A percentile compares a stretch with the other conserved stretches of the same genome.
phyloP scores from a whole-genome alignment of 2,329 filamentous ascomycete genomes.

The Epichloe hybrida region DNA sequence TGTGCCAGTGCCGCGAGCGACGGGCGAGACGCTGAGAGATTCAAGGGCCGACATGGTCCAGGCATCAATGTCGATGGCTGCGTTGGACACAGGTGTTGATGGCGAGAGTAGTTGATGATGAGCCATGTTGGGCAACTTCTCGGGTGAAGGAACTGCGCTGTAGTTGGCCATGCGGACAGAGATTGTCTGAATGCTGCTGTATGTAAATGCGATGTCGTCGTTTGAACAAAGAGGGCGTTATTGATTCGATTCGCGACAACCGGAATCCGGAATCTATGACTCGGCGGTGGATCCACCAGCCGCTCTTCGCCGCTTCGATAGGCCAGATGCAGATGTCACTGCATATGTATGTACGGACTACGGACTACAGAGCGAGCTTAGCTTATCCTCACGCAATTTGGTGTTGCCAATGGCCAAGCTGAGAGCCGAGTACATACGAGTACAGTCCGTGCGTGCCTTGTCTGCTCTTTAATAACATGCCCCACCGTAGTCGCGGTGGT shows the following conservation, averaged over 20 bases:
- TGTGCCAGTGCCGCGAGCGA: slow-evolving; percentile 45
- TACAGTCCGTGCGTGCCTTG: background rate
- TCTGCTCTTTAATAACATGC: background rate
- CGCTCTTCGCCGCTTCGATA: background rate
- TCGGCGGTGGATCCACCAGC: background rate
- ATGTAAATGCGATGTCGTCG: too few relatives aligned
- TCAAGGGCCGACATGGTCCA: slow-evolving; percentile 50
- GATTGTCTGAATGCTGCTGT: background rate
- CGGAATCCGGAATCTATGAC: background rate
- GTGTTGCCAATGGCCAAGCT: too few relatives aligned
- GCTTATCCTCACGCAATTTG: too few relatives aligned
- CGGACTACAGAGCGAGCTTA: too few relatives aligned
- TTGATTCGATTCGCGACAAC: too few relatives aligned
- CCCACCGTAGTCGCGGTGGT: background rate
- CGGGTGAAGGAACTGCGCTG: slow-evolving; percentile 36
- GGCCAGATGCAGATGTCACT: background rate
- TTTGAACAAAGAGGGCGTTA: too few relatives aligned
- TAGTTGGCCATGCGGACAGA: slow-evolving; percentile 34
- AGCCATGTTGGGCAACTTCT: slow-evolving; percentile 13
- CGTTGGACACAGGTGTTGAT: slow-evolving; percentile 13
- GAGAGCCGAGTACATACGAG: too few relatives aligned
- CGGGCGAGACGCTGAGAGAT: slow-evolving; percentile 39
- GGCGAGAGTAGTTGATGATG: slow-evolving; percentile 9
- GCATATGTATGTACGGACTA: too few relatives aligned
- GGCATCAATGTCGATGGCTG: slow-evolving; percentile 45